Base-by-base conservation (phyloP, 2,329 filamentous ascomycete species). In the Dothideomycetes sp. region DNA sequence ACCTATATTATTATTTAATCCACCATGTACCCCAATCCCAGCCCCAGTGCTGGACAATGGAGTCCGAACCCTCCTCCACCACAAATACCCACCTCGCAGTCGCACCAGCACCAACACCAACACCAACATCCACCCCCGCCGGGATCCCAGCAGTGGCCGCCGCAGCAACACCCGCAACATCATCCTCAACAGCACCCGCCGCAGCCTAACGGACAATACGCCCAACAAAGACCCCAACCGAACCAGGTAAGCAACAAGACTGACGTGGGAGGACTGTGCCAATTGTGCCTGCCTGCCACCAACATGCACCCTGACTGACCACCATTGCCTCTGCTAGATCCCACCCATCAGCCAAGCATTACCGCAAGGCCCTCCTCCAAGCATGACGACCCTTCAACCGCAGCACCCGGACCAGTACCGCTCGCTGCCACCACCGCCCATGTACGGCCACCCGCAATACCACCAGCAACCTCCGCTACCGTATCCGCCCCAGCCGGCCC, bases 401-500 rank as follows among this genome's bases (percentile, higher is more conserved):
- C 58, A 60, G 35, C 60, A 64, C 43, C 55, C 55, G 22, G 63
- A 68, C 46, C 63, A 59, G 44, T 68, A 67, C 49, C 64, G 63
- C 41, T 52, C 54, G 38, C 55, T 66, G 41, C 65, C 65, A 29
- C 61, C 64, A 31, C 66, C 65, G 41, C 59, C 63, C 24, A 60
- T 68, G 61, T 68, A 65, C 50, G 48, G 57, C 42, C 45, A 57
- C 41, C 61, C 61, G 39, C 36, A 44, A 34, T 58, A 65, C 42
- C 57, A 60, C 35, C 62, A 63, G 47, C 57, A 51, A 43, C 60
- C 60, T 37, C 59, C 59, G 40, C 63, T 63, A 39, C 59, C 56
- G 9, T 65, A 66, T 33, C 55, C 52, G 34, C 55, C 58, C 37
- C 66, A 69, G 51, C 68, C 69, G 24, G 72, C 72, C n/a, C 73